Percentiles rank a stretch among this genome's conserved stretches.
Conservation (phyloP, 139 green algal species). For the Gonium pectorale region DNA sequence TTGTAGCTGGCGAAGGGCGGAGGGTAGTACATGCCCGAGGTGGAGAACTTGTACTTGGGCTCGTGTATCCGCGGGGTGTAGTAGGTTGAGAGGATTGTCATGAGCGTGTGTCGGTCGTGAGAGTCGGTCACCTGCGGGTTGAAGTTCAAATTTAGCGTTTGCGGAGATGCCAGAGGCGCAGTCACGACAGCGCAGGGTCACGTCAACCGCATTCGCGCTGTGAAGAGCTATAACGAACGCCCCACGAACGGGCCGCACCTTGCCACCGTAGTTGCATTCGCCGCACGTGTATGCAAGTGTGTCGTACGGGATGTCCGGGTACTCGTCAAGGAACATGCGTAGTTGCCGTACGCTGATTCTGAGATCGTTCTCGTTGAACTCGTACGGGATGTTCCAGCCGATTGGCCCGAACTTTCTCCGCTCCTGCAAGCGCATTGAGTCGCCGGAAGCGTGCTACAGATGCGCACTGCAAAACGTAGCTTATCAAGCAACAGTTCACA, state of each 20-base stretch:
- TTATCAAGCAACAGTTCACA: not conserved
- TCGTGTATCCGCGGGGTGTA: conserved; percentile 71
- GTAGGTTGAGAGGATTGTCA: conserved; percentile 76
- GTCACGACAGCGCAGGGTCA: not conserved
- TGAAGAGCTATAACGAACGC: not conserved
- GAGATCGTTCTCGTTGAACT: conserved; percentile 88
- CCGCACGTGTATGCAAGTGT: conserved; percentile 76
- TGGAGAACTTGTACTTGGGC: conserved; percentile 60
- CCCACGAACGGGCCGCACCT: not conserved
- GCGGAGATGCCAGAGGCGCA: too few relatives aligned
- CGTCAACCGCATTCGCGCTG: not conserved
- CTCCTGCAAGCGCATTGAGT: conserved; percentile 53
- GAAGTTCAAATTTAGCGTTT: too few relatives aligned
- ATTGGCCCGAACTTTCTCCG: conserved; percentile 85
- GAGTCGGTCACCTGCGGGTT: conserved; percentile 82
- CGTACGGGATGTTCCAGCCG: conserved; percentile 88
- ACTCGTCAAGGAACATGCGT: conserved; percentile 88
- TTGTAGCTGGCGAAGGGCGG: conserved; percentile 63
- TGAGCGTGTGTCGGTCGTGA: conserved; percentile 83
- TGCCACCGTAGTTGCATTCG: conserved; percentile 87
- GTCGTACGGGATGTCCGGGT: conserved; percentile 78
- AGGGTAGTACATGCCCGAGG: conserved; percentile 69
- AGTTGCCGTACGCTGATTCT: conserved; percentile 83
- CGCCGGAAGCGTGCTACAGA: too few relatives aligned
- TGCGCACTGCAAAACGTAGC: too few relatives aligned